Base-by-base conservation (phyloP, 2,329 filamentous ascomycete genomes). In the Aspergillus fructus region DNA sequence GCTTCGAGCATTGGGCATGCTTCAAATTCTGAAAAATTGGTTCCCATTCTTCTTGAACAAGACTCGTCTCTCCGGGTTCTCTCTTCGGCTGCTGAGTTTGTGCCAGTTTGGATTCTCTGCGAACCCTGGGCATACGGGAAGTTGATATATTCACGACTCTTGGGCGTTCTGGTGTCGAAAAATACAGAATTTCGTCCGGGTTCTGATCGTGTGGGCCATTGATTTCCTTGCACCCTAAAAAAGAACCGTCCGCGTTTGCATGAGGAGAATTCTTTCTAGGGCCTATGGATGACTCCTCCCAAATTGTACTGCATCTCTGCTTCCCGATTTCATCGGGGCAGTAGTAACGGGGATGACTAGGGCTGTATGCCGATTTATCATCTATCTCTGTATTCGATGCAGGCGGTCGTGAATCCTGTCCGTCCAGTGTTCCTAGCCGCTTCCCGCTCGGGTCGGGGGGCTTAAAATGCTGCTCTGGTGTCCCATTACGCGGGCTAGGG, bases 141-240 rank as follows among this genome's bases (percentile, higher is more conserved):
- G 64, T 50, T 24, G 68, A 57, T 49, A 59, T 64, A 58, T 59
- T 67, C 60, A 55, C 66, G 53, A 64, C 52, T 56, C 52, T 59
- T 59, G 59, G 65, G 45, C 64, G 66, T 51, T 68, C 64, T 53
- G 64, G 60, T n/a, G 66, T 66, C 13, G 70, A 68, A 57, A 75
- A 74, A 6, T 70, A 64, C 11, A 74, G 59, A 12, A 75, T 72
- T 34, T 74, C 72, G 67, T 75, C 73, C 21, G 72, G 72, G 40
- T 72, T 74, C 47, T 69, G 73, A 41, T 72, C 66, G 33, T 61
- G 59, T 9, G 68, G 65, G 12, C 67, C 65, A 43, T 72, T 70
- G 54, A 75, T 74, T 48, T 73, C 72, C 56, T 70, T 72, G 66
- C 72, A 75, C 11, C 72, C 72, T 71, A 76, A 71, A 71, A 75